phyloP scores from a whole-genome alignment of 2,329 filamentous ascomycete genomes.

The Microcyclospora pomicola region DNA sequence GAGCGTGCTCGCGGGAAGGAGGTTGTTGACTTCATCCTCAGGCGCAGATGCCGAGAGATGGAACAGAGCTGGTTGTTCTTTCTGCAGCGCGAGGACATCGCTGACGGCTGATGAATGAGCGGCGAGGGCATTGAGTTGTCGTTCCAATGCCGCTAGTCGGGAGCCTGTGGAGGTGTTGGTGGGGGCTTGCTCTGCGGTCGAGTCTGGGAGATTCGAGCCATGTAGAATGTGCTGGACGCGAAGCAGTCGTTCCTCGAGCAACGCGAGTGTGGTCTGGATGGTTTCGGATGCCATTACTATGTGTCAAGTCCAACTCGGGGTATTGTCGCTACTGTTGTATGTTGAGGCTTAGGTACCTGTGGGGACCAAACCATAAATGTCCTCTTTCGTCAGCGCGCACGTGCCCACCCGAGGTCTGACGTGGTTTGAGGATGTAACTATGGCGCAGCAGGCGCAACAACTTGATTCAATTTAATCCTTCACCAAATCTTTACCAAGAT shows the following conservation, averaged over 20 bases:
- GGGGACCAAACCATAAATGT: neutral
- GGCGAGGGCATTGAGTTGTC: conserved; percentile 24
- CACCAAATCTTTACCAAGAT: neutral
- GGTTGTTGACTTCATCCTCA: conserved; percentile 8
- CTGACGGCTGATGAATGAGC: conserved; percentile 26
- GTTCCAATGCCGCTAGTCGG: conserved; percentile 17
- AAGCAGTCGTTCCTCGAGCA: conserved; percentile 32
- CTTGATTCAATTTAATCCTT: neutral
- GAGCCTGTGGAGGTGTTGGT: conserved; percentile 6
- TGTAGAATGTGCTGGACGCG: conserved; percentile 31
- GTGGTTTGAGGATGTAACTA: too few relatives aligned
- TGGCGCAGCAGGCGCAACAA: neutral
- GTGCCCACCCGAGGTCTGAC: too few relatives aligned
- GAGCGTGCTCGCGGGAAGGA: conserved; percentile 12
- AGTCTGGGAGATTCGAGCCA: conserved; percentile 14
- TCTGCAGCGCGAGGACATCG: conserved; percentile 26
- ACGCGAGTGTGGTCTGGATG: conserved; percentile 23
- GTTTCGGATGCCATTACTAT: neutral
- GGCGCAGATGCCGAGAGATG: conserved; percentile 10
- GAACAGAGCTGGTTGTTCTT: conserved; percentile 29
- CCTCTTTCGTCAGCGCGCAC: neutral
- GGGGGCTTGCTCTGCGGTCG: neutral
- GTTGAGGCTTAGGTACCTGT: too few relatives aligned
- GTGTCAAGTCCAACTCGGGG: too few relatives aligned
- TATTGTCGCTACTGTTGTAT: too few relatives aligned